Evolutionary conservation across 257 asterid genomes (phyloP).

Genomic region (Plantago major): DNA sequence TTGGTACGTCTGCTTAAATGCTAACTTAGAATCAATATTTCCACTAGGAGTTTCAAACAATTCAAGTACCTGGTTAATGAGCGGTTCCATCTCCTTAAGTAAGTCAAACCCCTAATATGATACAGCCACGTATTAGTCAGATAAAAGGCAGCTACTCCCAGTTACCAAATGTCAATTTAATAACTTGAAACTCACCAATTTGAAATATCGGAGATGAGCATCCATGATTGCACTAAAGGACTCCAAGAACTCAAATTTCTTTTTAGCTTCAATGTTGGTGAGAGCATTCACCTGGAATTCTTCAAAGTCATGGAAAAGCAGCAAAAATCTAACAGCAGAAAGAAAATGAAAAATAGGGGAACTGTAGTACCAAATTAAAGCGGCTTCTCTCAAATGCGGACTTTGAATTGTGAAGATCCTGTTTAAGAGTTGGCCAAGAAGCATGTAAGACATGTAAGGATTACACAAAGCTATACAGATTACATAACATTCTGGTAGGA

Average conservation of each 20-base stretch:
- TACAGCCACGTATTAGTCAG: slow-evolving; percentile 22
- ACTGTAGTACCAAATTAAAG: slow-evolving; percentile 71
- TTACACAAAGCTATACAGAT: slow-evolving; percentile 3
- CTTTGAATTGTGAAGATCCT: slow-evolving; percentile 94
- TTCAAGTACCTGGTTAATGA: slow-evolving; percentile 77
- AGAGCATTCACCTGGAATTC: slow-evolving; percentile 87
- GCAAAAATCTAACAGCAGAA: slow-evolving; percentile 17
- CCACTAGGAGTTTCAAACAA: slow-evolving; percentile 15
- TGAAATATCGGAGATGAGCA: slow-evolving; percentile 90
- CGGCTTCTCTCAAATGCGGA: slow-evolving; percentile 94
- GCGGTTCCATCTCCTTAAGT: slow-evolving; percentile 87
- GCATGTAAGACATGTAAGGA: slow-evolving; percentile 12
- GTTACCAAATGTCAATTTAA: slow-evolving; percentile 9
- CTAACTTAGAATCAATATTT: neutral
- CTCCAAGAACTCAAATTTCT: slow-evolving; percentile 90
- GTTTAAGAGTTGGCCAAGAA: slow-evolving; percentile 35
- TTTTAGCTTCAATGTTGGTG: slow-evolving; percentile 80
- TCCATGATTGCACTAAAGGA: slow-evolving; percentile 98
- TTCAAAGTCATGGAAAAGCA: slow-evolving; percentile 35
- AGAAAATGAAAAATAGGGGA: slow-evolving; percentile 17
- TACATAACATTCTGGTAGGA: slow-evolving; percentile 13
- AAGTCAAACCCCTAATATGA: slow-evolving; percentile 76
- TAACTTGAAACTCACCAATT: slow-evolving; percentile 52
- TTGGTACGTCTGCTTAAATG: neutral
- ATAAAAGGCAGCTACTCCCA: slow-evolving; percentile 18